Evolutionary conservation across 495 filamentous ascomycete genomes (phyloP), one percentile per base, ranked within the genome.

Genomic region (Penicillium pulvis): DNA sequence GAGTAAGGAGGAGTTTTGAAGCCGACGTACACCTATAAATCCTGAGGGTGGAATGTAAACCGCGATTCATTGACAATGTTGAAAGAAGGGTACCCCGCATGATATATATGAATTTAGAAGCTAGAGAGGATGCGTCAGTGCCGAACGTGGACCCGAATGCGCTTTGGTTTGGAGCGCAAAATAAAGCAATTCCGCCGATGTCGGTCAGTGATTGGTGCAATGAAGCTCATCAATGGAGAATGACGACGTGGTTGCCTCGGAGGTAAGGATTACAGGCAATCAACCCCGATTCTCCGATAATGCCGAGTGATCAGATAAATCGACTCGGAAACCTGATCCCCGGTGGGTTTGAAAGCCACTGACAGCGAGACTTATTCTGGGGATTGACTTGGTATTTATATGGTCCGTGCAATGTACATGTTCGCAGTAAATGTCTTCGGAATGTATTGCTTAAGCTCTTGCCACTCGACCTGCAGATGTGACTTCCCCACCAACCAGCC

Each of bases 241-340:
- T n/a, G 9, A 36, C 33, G 33, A 12, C 7, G 42, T 8, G 8
- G 14, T 43, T 11, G 12, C 7, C 20, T 44, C 55, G 55, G 33
- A 44, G n/a, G 5, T 35, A 49, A 33, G 31, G n/a, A n/a, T 6
- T 53, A 33, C 5, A 51, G 45, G 58, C 6, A 60, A 55, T 36
- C 14, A 49, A 30, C 6, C 8, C 39, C 39, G 39, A 41, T 6
- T 17, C n/a, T 36, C 45, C 45, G 45, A n/a, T 24, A 44, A 41
- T 12, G 12, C 58, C 58, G 52, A 60, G 46, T 24, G 30, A 26
- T 35, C 20, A 49, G 44, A 53, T 41, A 58, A 47, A 28, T n/a
- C 12, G n/a, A 3, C 20, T 20, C 52, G 52, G 52, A 51, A 56
- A 56, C 30, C 5, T 20, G 52, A 60, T 56, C 52, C 58, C 58